These are phyloP conservation scores for Platismatia glauca DNA, from an alignment of 495 filamentous ascomycete species.

Conservation along the genomic window DNA sequence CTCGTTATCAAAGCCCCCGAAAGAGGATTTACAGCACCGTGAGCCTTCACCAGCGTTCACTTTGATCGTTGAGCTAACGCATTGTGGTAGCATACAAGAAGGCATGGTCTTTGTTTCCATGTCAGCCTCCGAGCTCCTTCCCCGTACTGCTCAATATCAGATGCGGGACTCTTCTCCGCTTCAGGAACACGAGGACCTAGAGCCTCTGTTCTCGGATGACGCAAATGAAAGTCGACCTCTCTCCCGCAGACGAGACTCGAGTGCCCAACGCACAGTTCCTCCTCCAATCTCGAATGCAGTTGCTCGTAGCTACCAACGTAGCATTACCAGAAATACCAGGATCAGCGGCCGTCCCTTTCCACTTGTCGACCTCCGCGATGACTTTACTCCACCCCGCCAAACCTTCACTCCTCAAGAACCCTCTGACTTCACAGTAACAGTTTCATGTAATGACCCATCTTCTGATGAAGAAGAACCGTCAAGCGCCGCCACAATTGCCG, in stretches of 20 bases:
- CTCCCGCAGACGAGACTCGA: conserved; percentile 21
- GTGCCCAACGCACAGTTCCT: conserved; percentile 18
- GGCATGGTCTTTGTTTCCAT: conserved; percentile 91
- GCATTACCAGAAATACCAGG: conserved; percentile 1
- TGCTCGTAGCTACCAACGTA: conserved; percentile 6
- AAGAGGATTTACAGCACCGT: conserved; percentile 77
- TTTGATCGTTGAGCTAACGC: background rate
- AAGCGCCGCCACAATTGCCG: conserved; percentile 27
- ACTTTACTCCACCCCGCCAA: background rate
- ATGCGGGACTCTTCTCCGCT: conserved; percentile 50
- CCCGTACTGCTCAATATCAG: conserved; percentile 65
- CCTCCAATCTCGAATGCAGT: conserved; percentile 21
- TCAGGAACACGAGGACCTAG: conserved; percentile 10
- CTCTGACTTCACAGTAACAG: conserved; percentile 43
- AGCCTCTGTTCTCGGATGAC: conserved; percentile 1
- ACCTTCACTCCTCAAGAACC: conserved; percentile 7
- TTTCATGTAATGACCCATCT: conserved; percentile 40
- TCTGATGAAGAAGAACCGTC: conserved; percentile 34
- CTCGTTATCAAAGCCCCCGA: conserved; percentile 81
- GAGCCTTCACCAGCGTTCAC: conserved; percentile 33
- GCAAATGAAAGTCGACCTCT: conserved; percentile 15
- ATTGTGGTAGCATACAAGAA: conserved; percentile 62
- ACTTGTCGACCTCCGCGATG: background rate
- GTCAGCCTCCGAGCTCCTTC: conserved; percentile 64
- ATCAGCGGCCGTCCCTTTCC: conserved; percentile 2